phyloP scores from a whole-genome alignment of 2,329 filamentous ascomycete species.

The Arthroderma sp. region DNA sequence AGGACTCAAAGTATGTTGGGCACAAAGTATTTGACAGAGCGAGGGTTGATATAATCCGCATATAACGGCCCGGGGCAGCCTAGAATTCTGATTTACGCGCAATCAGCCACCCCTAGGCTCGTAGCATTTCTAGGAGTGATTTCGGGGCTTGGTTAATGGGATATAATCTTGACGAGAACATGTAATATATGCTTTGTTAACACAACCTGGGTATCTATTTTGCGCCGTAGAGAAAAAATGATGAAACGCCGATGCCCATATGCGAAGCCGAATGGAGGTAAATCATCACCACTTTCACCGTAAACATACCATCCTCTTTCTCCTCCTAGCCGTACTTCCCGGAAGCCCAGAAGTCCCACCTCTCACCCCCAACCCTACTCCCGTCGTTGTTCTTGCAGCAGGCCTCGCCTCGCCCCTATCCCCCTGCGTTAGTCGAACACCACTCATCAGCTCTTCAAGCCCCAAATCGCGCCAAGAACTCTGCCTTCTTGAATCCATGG shows the following conservation, averaged over 20 bases:
- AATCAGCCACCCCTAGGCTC: not conserved
- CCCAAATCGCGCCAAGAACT: slow-evolving; percentile 49
- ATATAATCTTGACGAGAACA: not conserved
- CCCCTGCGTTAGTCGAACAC: slow-evolving; percentile 15
- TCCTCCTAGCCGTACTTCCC: slow-evolving; percentile 23
- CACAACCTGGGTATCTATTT: not conserved
- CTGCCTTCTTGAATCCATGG: slow-evolving; percentile 44
- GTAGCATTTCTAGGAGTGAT: not conserved
- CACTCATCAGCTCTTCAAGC: slow-evolving; percentile 39
- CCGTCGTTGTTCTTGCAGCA: slow-evolving; percentile 35
- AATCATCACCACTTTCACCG: slow-evolving; percentile 17
- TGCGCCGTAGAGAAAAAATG: not conserved
- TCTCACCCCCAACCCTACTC: slow-evolving; percentile 27
- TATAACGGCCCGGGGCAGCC: slow-evolving; percentile 44
- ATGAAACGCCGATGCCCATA: not conserved
- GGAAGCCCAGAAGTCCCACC: slow-evolving; percentile 22
- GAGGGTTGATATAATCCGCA: slow-evolving; percentile 75
- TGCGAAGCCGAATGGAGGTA: not conserved
- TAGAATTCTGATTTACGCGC: not conserved
- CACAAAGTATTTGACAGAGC: slow-evolving; percentile 73
- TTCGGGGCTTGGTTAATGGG: not conserved
- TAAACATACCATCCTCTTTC: slow-evolving; percentile 28
- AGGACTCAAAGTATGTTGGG: slow-evolving; percentile 46
- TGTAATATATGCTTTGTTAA: not conserved
- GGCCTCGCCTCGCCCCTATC: slow-evolving; percentile 17